Base-by-base conservation (phyloP, 2,329 filamentous ascomycete genomes). In the Cercospora canescens region DNA sequence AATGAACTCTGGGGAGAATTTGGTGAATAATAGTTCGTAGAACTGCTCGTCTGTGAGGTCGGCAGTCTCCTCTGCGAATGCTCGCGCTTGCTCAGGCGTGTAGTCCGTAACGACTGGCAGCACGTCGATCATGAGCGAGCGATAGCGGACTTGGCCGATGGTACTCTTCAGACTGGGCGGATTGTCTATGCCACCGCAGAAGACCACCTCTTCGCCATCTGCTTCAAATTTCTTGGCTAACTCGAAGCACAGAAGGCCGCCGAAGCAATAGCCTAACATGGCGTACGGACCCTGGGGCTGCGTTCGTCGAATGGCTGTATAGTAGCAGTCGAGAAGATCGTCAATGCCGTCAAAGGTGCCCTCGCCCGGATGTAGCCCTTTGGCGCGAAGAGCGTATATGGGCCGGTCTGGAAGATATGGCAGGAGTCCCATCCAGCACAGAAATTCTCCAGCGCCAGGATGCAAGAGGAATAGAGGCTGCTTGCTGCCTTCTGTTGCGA, bases 211-310 rank as follows among this genome's bases (percentile, higher is more conserved):
- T 26, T 70, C 63, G 7, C 66, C 68, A 5, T 48, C 68, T 7
- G 66, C 66, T 57, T 85, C 79, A 9, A 86, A 77, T 1, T 67
- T 34, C 72, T 86, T 86, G 12, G 79, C 76, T 0, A 83, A 72
- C 70, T 86, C 84, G 64, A 86, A 87, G 0, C 83, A 81, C 0
- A 86, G 64, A 72, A 84, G 84, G 0, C 77, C 69, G 1, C 85
- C 84, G 69, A 82, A 86, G 5, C 77, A 82, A 69, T 86, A 87
- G 0, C 85, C 85, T 0, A 81, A 81, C 1, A 87, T 71, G 0
- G 81, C 81, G 67, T 87, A 87, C 0, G 85, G 84, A 0, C 85
- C 84, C 0, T 73, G 14, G 0, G 84, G 83, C 64, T 87, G 85
- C 1, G 64, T 65, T 4, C 62, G 26, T n/a, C 77, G 77, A 39